Conservation (phyloP, 306 rosid genomes). For the Mimosa bimucronata region DNA sequence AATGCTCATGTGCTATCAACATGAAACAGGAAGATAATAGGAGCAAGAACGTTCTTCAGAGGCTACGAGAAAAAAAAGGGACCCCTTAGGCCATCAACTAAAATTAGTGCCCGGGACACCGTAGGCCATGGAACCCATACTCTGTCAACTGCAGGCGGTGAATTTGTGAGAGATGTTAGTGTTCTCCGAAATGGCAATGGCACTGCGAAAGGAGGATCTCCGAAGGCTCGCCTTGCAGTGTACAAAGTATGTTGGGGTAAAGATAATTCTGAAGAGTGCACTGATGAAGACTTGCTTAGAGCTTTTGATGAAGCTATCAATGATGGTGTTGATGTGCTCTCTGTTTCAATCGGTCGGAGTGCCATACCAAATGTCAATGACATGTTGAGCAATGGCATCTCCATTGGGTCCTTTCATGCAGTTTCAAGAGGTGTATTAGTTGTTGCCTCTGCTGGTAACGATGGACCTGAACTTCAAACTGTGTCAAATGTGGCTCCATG, state of each 20-base stretch:
- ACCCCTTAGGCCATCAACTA: not conserved
- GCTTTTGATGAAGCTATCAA: conserved; percentile 66
- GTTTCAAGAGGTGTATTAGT: conserved; percentile 35
- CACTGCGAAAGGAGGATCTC: conserved; percentile 84
- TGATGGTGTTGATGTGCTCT: conserved; percentile 71
- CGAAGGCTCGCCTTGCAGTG: conserved; percentile 66
- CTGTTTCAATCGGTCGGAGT: conserved; percentile 53
- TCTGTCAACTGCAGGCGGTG: conserved; percentile 77
- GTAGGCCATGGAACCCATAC: conserved; percentile 86
- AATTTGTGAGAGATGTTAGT: conserved; percentile 41
- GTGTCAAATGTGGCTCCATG: conserved; percentile 62
- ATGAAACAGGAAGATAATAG: conserved; percentile 67
- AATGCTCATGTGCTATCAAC: not conserved
- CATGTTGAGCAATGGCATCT: conserved; percentile 39
- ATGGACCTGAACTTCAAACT: conserved; percentile 50
- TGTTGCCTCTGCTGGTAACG: conserved; percentile 42
- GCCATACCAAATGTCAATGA: not conserved
- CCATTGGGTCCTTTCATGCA: conserved; percentile 73
- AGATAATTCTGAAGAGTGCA: conserved; percentile 43
- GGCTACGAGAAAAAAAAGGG: conserved; percentile 32
- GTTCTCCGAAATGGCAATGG: conserved; percentile 56
- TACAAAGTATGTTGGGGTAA: conserved; percentile 44
- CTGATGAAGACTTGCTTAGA: conserved; percentile 62
- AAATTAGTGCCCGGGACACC: conserved; percentile 53
- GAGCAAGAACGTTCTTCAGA: conserved; percentile 65